phyloP scores from a whole-genome alignment of 2,329 filamentous ascomycete species.

The Thielaviopsis punctulata region DNA sequence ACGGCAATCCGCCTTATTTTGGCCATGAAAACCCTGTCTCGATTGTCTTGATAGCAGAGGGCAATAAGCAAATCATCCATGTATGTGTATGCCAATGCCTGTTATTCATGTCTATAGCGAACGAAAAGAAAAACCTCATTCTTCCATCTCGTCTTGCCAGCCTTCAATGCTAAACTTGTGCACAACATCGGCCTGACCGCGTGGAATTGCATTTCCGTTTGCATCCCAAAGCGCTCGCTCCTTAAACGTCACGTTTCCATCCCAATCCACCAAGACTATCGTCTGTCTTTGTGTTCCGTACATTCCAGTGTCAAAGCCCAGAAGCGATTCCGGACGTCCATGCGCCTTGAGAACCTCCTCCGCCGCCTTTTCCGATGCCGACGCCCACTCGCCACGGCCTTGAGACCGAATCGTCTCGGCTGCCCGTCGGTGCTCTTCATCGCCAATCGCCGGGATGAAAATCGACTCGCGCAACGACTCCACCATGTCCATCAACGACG shows the following conservation, averaged over 20 bases:
- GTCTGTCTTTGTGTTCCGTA: conserved; percentile 52
- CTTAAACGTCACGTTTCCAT: conserved; percentile 41
- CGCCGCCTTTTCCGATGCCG: conserved; percentile 15
- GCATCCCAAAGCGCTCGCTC: conserved; percentile 44
- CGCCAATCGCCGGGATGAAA: conserved; percentile 42
- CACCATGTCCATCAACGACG: conserved; percentile 34
- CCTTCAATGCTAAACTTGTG: conserved; percentile 40
- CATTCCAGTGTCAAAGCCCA: conserved; percentile 37
- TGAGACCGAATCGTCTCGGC: conserved; percentile 26
- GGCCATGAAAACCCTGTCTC: background rate
- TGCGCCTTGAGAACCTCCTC: conserved; percentile 22
- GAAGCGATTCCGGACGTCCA: conserved; percentile 22
- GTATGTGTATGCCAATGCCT: too few relatives aligned
- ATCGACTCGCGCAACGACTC: conserved; percentile 39
- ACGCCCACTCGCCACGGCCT: conserved; percentile 15
- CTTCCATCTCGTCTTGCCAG: conserved; percentile 22
- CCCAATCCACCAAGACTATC: conserved; percentile 42
- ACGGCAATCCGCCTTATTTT: background rate
- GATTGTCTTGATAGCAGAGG: too few relatives aligned
- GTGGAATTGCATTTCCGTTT: conserved; percentile 35
- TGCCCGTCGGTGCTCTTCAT: conserved; percentile 25
- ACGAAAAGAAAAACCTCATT: background rate
- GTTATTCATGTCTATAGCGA: background rate
- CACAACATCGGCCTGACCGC: conserved; percentile 36
- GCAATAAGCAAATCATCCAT: too few relatives aligned